These are phyloP conservation scores for Zangia roseola DNA, from an alignment of 768 basidiomycete species.

Conservation along the genomic window DNA sequence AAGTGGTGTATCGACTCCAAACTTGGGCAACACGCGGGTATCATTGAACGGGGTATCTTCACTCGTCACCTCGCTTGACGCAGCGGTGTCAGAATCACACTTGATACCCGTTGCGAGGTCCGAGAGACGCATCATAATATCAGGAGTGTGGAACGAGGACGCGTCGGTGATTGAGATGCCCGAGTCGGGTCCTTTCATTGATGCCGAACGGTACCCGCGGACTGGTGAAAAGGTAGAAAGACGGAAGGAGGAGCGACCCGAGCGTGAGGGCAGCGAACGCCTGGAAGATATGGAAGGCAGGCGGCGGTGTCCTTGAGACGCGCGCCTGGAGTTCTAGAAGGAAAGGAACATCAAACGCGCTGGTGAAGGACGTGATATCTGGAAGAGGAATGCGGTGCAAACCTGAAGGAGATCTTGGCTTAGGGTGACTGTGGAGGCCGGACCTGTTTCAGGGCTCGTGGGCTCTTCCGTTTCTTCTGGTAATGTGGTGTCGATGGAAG, in stretches of 20 bases:
- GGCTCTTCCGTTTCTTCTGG: conserved; percentile 14
- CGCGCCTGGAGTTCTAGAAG: conserved; percentile 21
- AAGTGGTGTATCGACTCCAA: conserved; percentile 5
- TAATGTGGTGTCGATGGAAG: conserved; percentile 16
- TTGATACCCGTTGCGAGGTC: conserved; percentile 10
- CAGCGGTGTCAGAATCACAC: conserved; percentile 10
- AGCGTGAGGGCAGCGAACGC: conserved; percentile 8
- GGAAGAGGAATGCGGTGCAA: not conserved
- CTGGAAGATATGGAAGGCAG: conserved; percentile 23
- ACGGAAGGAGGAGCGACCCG: conserved; percentile 18
- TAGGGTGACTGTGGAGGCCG: conserved; percentile 15
- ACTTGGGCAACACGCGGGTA: conserved; percentile 13
- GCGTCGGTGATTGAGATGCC: not conserved
- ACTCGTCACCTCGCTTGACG: conserved; percentile 9
- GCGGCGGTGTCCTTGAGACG: conserved; percentile 21
- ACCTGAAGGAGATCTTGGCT: conserved; percentile 34
- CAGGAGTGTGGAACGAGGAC: conserved; percentile 9
- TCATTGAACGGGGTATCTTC: conserved; percentile 24
- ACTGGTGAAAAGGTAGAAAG: conserved; percentile 23
- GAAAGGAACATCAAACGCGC: not conserved
- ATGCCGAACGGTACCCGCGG: not conserved
- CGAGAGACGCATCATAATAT: conserved; percentile 15
- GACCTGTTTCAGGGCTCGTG: conserved; percentile 3
- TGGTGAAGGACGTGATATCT: not conserved
- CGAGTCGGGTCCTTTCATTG: not conserved